These are phyloP conservation scores for Pichia sp. DNA, from an alignment of 1,139 yeast genomes.

Conservation along the genomic window DNA sequence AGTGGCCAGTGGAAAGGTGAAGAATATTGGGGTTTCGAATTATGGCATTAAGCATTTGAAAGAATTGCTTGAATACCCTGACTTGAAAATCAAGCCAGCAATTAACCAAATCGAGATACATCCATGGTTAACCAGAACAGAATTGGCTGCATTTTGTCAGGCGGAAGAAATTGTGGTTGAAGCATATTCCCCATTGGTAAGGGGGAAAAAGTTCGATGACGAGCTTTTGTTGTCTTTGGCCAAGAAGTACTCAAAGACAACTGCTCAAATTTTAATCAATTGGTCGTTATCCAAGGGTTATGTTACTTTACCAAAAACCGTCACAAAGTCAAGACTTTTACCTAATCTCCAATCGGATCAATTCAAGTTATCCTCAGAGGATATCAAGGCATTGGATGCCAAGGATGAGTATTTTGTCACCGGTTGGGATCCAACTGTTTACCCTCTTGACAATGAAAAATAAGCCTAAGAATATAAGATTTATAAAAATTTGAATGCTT, in stretches of 20 bases:
- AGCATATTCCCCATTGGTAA: conserved; percentile 58
- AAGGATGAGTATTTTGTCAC: conserved; percentile 24
- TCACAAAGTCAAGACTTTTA: conserved; percentile 46
- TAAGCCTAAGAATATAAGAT: background rate
- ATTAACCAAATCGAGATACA: conserved; percentile 51
- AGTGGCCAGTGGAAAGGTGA: conserved; percentile 33
- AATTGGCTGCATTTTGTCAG: conserved; percentile 35
- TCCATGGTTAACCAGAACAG: conserved; percentile 45
- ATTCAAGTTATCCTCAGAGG: conserved; percentile 39
- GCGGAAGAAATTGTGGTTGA: conserved; percentile 40
- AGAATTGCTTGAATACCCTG: conserved; percentile 37
- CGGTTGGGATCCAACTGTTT: conserved; percentile 33
- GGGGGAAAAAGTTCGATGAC: conserved; percentile 46
- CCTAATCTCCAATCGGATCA: conserved; percentile 32
- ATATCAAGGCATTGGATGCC: conserved; percentile 24
- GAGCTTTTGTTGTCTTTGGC: conserved; percentile 42
- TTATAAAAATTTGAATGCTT: background rate
- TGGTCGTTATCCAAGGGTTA: conserved; percentile 53
- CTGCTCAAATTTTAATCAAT: conserved; percentile 42
- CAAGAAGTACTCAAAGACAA: conserved; percentile 35
- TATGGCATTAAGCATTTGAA: conserved; percentile 39
- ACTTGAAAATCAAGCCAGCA: conserved; percentile 40
- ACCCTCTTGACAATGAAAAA: conserved; percentile 27
- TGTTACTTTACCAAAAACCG: conserved; percentile 64
- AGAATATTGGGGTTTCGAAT: conserved; percentile 43